Evolutionary conservation across 2,329 filamentous ascomycete species (phyloP), one percentile per base, ranked within the genome.

Genomic region (Aaosphaeria pasadenensis): DNA sequence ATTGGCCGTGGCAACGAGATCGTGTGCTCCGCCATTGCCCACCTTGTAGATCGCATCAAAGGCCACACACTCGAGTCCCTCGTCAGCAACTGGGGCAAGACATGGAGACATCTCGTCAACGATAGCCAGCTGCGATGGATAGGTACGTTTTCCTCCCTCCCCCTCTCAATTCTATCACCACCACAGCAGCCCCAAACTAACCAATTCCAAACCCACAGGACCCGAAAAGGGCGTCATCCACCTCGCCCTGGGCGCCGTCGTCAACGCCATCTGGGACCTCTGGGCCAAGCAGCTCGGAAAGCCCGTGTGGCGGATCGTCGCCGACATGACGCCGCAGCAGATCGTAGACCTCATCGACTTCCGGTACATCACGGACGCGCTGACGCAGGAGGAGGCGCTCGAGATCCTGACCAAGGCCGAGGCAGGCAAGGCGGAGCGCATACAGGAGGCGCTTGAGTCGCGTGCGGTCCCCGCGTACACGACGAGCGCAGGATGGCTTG

Each of bases 181-280:
- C 3, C 2, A 4, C 33, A 36, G n/a, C 7, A 4, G 4, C 7
- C 9, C 33, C 33, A 2, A 36, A 9, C n/a, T 9, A 3, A 36
- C 33, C n/a, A 36, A 36, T 36, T 4, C 3, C 17, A 24, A 36
- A 9, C 33, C 2, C 33, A 9, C 33, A 36, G 91, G 91, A 0
- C 91, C 91, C 0, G 91, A 96, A 64, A 96, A 96, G 74, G 91
- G 91, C 50, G 91, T 96, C 40, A 95, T 95, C 59, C 91, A 96
- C 72, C 87, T 96, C 6, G 91, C 91, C 1, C 84, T 96, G 7
- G 90, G 89, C 30, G 88, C 90, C 39, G 87, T 95, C 11, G 88
- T 95, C 60, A 96, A 96, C 69, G 91, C 90, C 11, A 79, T 95
- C 61, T 96, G 91, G 91, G 91, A 96, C 70, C 82, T 96, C n/a